Base-by-base conservation (phyloP, 2,329 filamentous ascomycete genomes). In the Alternaria solani region DNA sequence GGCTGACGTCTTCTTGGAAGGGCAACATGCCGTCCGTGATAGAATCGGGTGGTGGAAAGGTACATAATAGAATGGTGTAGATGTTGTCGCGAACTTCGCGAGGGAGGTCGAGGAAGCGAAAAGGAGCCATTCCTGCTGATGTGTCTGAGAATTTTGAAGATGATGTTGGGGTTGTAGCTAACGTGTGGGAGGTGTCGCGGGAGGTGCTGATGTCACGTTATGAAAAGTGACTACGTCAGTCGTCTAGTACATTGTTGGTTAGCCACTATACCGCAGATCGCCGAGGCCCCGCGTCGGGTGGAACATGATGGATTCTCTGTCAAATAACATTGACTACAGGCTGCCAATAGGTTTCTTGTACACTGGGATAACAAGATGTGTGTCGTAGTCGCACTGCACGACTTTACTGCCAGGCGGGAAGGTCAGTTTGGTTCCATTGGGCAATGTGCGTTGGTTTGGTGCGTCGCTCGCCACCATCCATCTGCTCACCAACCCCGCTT, bases 331-430 rank as follows among this genome's bases (percentile, higher is more conserved):
- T 2, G 1, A 14, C 11, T 23, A 48, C 7, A 57, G 26, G 20
- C 58, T 61, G n/a, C 53, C 58, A 5, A 53, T 26, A 1, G 53
- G 58, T 12, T 28, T 61, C 5, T 42, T 14, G 5, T 57, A 61
- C 30, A 20, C n/a, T 16, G 53, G 53, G 2, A 57, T 18, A 11
- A 30, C 48, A 4, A 34, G 46, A 34, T 63, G 47, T 4, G 55
- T 51, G 32, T 63, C 61, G 51, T 59, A 65, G 1, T 44, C 41
- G 1, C 42, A 20, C 28, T 59, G 60, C 28, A 65, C n/a, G 1
- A 63, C 12, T 34, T 53, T 34, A 34, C 60, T 60, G 1, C 63
- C 61, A 11, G 53, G 47, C 7, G 57, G 49, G 28, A 65, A 61
- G 14, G 36, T 39, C 26, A 38, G 34, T 6, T 18, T 44, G n/a